Conservation (phyloP, 78 protist species). For the Dictyostelium intermedium region DNA sequence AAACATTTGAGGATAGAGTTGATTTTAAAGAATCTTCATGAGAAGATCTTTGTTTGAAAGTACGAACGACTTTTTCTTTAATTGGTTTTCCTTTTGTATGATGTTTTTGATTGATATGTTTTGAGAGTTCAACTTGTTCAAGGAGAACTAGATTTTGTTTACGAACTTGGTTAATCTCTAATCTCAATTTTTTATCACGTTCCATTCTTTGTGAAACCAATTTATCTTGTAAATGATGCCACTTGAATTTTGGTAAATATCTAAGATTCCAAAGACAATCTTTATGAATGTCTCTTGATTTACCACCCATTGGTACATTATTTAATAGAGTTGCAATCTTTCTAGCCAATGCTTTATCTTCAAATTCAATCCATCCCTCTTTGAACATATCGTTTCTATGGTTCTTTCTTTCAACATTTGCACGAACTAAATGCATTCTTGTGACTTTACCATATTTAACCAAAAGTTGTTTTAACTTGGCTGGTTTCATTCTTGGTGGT, state of each 20-base stretch:
- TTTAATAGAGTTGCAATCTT: constrained; percentile 9
- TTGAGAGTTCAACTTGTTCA: constrained; percentile 48
- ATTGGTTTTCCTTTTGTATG: neutral
- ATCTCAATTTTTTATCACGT: constrained; percentile 27
- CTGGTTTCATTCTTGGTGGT: constrained; percentile 58
- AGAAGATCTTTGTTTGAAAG: constrained; percentile 54
- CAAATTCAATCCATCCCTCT: constrained; percentile 81
- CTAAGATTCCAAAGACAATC: constrained; percentile 67
- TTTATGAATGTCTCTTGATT: constrained; percentile 46
- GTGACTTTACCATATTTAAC: constrained; percentile 47
- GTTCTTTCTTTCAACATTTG: constrained; percentile 51
- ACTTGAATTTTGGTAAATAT: constrained; percentile 73
- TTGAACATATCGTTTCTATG: constrained; percentile 69
- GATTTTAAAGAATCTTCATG: constrained; percentile 24
- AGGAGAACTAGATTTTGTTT: constrained; percentile 24
- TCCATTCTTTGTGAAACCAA: constrained; percentile 39
- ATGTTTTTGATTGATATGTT: constrained; percentile 4
- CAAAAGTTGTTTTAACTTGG: constrained; percentile 42
- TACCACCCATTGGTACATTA: constrained; percentile 68
- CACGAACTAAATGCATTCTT: constrained; percentile 65
- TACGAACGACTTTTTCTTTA: constrained; percentile 36
- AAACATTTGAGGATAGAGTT: neutral
- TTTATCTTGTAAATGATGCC: constrained; percentile 73
- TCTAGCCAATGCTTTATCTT: constrained; percentile 45
- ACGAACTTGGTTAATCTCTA: constrained; percentile 43